phyloP scores from a whole-genome alignment of 1,284 basidiomycete species.

The Abortiporus biennis region DNA sequence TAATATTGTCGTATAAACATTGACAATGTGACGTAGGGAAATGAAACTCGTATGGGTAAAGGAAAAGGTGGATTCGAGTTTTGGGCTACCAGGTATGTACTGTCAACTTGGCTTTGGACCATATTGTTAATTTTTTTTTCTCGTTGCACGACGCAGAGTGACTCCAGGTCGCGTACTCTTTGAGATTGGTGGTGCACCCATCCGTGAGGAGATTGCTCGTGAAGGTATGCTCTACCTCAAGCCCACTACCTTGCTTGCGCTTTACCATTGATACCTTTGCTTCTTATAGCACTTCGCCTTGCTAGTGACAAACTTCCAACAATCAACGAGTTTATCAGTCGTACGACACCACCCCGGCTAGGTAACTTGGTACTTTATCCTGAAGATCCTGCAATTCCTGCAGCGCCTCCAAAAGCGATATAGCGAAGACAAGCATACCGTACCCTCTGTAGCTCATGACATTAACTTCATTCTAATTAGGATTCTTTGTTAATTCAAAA shows the following conservation, averaged over 20 bases:
- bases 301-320: slow-evolving; percentile 90
- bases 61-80: slow-evolving; percentile 97
- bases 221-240: slow-evolving; percentile 63
- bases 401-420: no score
- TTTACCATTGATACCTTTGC: background rate
- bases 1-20: slow-evolving; percentile 1
- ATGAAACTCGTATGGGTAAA: slow-evolving; percentile 99
- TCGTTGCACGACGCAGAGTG: slow-evolving; percentile 50
- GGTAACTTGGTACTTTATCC: slow-evolving; percentile 52
- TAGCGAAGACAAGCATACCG: no score
- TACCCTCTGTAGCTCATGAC: no score
- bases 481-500: no score
- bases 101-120: background rate
- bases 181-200: slow-evolving; percentile 88
- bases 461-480: no score
- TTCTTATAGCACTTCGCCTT: slow-evolving; percentile 70
- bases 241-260: slow-evolving; percentile 4
- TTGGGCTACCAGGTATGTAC: slow-evolving; percentile 86
- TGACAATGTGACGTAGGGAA: slow-evolving; percentile 53
- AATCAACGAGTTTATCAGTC: slow-evolving; percentile 83
- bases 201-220: slow-evolving; percentile 90
- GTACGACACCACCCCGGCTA: slow-evolving; percentile 68
- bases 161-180: slow-evolving; percentile 91
- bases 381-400: no score
- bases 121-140: slow-evolving; percentile 2